Evolutionary conservation across 257 asterid species (phyloP), one percentile per base, ranked within the genome.

Genomic region (Nicotiana undulata): DNA sequence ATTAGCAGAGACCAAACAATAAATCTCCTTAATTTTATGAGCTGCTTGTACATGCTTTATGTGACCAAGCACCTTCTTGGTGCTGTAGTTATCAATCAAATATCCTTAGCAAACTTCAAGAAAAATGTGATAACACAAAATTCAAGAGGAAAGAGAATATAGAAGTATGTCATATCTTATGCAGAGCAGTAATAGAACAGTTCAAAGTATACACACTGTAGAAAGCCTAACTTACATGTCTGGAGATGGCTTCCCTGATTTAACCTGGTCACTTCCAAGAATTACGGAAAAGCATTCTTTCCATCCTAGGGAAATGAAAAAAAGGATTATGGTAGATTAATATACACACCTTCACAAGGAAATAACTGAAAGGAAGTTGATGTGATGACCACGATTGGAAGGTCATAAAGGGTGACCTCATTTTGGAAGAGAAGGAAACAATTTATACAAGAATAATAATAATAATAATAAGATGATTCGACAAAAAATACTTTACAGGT

Each of bases 161-260:
- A 67, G 29, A 9, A 67, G 18, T 18, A 67, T 18, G 53, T 18
- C 76, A 67, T 9, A 67, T 67, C 53, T 34, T 34, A 67, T 67
- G 53, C 53, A 37, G 20, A 67, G 53, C 18, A n/a, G 76, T 67
- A 67, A 34, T 16, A 51, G 55, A 53, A 18, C 26, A 5, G 63
- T 56, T 56, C 63, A 7, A 56, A 8, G 31, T 18, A 18, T 4
- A 56, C 3, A 26, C 29, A 51, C 32, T 65, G 44, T 29, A 34
- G 76, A 67, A 80, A 78, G 84, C 32, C 58, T 63, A 51, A 52
- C 94, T 89, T 88, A 93, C 98, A 94, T 76, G 84, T 94, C 97
- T 64, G 98, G 98, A 58, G 96, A 84, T 12, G 98, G 98, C 84
- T 94, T 94, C 82, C 98, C 98, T 84, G 93, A 85, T 83, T 89